Evolutionary conservation across 345 rosid species (phyloP).

Genomic region (Arabis hirsuta): DNA sequence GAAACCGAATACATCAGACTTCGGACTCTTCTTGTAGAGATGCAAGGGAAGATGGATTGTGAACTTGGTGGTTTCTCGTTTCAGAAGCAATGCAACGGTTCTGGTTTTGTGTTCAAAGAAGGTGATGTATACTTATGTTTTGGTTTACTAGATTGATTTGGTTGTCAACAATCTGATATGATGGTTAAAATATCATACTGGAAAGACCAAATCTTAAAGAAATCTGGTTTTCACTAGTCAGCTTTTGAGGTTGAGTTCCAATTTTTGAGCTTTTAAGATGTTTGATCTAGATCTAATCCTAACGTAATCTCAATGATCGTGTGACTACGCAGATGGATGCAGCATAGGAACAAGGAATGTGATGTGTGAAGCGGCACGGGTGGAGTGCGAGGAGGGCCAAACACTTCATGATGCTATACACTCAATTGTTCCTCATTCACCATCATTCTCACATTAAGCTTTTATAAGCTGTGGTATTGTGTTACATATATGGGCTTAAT

Average conservation of each 20-base stretch:
- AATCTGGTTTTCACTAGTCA: not conserved
- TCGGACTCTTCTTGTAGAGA: conserved; percentile 50
- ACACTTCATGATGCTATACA: conserved; percentile 23
- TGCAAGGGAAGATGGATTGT: conserved; percentile 57
- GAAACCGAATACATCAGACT: conserved; percentile 65
- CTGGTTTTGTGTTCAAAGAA: conserved; percentile 43
- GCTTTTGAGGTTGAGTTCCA: not conserved
- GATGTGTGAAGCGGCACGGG: conserved; percentile 33
- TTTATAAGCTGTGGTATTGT: conserved; percentile 7
- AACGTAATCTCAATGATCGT: not conserved
- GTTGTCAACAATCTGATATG: not conserved
- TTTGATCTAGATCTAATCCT: not conserved
- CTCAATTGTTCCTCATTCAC: conserved; percentile 37
- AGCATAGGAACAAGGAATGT: conserved; percentile 24
- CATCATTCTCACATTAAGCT: conserved; percentile 37
- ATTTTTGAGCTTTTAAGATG: not conserved
- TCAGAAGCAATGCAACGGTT: conserved; percentile 41
- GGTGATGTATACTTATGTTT: conserved; percentile 31
- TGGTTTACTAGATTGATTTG: conserved; percentile 12
- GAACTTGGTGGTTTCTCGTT: conserved; percentile 51
- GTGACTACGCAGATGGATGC: conserved; percentile 35
- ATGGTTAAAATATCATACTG: not conserved
- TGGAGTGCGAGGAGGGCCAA: conserved; percentile 32
- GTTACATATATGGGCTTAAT: not conserved
- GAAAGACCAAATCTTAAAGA: too few species aligned